phyloP scores from a whole-genome alignment of 2,329 filamentous ascomycete species.

The Aureobasidium namibiae region DNA sequence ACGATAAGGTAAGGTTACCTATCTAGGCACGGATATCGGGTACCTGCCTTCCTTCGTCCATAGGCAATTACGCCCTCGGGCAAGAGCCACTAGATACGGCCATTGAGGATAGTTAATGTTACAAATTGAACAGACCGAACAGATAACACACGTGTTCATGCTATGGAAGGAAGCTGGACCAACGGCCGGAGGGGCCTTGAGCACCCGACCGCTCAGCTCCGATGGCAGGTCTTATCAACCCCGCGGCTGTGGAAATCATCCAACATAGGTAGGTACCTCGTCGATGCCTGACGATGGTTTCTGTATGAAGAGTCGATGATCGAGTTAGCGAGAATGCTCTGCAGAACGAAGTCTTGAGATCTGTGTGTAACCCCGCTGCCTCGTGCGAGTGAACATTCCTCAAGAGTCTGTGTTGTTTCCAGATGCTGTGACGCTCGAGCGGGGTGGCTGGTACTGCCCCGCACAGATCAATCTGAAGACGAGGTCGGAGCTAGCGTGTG shows the following conservation, averaged over 20 bases:
- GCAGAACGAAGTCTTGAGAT: neutral
- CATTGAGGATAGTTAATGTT: neutral
- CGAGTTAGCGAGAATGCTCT: neutral
- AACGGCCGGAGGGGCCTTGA: neutral
- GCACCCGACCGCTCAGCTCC: constrained; percentile 1
- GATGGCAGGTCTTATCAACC: constrained; percentile 5
- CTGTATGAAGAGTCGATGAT: neutral
- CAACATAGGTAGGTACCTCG: no score
- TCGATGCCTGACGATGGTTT: neutral
- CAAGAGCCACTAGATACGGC: neutral
- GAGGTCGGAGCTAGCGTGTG: neutral
- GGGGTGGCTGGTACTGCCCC: neutral
- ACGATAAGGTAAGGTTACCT: constrained; percentile 4
- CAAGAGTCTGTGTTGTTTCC: neutral
- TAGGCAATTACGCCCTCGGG: neutral
- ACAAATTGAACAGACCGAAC: neutral
- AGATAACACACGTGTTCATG: neutral
- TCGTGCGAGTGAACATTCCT: neutral
- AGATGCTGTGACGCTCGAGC: neutral
- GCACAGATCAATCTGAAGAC: neutral
- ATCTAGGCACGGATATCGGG: constrained; percentile 4
- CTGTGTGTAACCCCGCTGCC: neutral
- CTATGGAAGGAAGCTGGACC: neutral
- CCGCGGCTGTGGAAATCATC: neutral
- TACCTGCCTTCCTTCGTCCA: neutral